Percentiles rank a stretch among this genome's conserved stretches.
phyloP scores from a whole-genome alignment of 176 grass and related monocot genomes.

The Oropetium thomaeum region DNA sequence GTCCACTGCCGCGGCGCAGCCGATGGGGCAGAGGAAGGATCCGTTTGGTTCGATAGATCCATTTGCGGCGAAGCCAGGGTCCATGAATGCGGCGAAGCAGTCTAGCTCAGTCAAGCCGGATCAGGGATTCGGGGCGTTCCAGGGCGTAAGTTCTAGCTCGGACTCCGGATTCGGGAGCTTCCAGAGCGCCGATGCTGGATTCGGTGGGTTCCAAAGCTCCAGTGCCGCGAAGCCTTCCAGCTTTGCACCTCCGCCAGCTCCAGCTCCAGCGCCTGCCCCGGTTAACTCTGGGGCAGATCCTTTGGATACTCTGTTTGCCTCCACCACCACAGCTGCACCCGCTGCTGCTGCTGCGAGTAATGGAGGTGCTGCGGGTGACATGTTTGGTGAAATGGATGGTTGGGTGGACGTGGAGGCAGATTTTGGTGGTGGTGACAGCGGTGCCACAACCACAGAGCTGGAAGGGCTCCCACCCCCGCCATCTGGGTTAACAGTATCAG shows the following conservation, averaged over 20 bases:
- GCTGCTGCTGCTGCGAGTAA: conserved; percentile 32
- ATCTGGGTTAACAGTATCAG: conserved; percentile 56
- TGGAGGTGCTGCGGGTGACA: conserved; percentile 34
- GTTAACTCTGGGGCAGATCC: conserved; percentile 43
- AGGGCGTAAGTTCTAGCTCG: conserved; percentile 26
- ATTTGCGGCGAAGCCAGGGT: conserved; percentile 50
- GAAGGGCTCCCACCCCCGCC: conserved; percentile 86
- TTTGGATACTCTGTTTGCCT: conserved; percentile 79
- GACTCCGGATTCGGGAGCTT: conserved; percentile 48
- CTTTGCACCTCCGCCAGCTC: conserved; percentile 47
- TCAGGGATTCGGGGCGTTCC: conserved; percentile 56
- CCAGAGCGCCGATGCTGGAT: conserved; percentile 40
- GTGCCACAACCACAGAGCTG: conserved; percentile 68
- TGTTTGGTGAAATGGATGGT: conserved; percentile 80
- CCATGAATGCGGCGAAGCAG: conserved; percentile 41
- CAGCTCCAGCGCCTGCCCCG: conserved; percentile 30
- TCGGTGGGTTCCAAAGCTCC: conserved; percentile 46
- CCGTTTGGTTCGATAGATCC: conserved; percentile 80
- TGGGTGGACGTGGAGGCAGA: conserved; percentile 80
- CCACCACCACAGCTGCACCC: conserved; percentile 43
- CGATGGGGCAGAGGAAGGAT: conserved; percentile 62
- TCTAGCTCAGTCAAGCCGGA: conserved; percentile 37
- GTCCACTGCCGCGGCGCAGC: conserved; percentile 30
- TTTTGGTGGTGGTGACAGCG: conserved; percentile 53
- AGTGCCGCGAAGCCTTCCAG: conserved; percentile 30